These are phyloP conservation scores for Aspergillus asperescens DNA, from an alignment of 495 filamentous ascomycete genomes.

Conservation along the genomic window DNA sequence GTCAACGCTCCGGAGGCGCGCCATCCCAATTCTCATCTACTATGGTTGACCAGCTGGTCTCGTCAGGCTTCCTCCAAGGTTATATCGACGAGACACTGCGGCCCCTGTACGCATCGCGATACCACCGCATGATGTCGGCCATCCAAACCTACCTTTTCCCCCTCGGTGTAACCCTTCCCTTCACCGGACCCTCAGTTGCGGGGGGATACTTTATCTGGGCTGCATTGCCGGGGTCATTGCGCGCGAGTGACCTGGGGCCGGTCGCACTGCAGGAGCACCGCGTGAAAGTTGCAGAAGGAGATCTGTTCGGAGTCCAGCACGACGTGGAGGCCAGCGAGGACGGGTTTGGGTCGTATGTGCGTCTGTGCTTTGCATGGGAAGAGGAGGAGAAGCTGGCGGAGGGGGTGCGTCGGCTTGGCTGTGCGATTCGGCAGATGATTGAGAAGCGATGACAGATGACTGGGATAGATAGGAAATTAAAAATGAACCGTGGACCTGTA, in stretches of 20 bases:
- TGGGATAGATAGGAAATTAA: background rate
- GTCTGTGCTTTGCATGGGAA: conserved; percentile 75
- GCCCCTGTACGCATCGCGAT: conserved; percentile 53
- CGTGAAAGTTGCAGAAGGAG: conserved; percentile 58
- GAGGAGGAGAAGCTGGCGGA: conserved; percentile 61
- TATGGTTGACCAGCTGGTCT: conserved; percentile 56
- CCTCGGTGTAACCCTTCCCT: conserved; percentile 50
- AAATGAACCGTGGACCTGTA: background rate
- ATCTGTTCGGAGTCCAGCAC: conserved; percentile 61
- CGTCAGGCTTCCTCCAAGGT: conserved; percentile 42
- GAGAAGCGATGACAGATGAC: conserved; percentile 1
- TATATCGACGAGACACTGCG: conserved; percentile 47
- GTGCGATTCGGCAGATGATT: conserved; percentile 10
- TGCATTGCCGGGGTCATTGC: conserved; percentile 48
- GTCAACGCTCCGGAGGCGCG: conserved; percentile 67
- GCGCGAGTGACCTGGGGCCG: conserved; percentile 49
- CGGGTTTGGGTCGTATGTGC: conserved; percentile 50
- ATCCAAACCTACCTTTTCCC: conserved; percentile 53
- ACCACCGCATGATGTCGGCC: conserved; percentile 46
- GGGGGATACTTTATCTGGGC: conserved; percentile 87
- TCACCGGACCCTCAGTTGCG: conserved; percentile 25
- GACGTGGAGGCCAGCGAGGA: conserved; percentile 38
- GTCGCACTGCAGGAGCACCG: conserved; percentile 39
- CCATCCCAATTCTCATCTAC: conserved; percentile 67
- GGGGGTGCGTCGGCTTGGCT: conserved; percentile 44